A percentile compares a stretch with the other conserved stretches of the same genome.
Evolutionary conservation across 805 yeast species (phyloP).

Genomic region (Kuraishia molischiana): DNA sequence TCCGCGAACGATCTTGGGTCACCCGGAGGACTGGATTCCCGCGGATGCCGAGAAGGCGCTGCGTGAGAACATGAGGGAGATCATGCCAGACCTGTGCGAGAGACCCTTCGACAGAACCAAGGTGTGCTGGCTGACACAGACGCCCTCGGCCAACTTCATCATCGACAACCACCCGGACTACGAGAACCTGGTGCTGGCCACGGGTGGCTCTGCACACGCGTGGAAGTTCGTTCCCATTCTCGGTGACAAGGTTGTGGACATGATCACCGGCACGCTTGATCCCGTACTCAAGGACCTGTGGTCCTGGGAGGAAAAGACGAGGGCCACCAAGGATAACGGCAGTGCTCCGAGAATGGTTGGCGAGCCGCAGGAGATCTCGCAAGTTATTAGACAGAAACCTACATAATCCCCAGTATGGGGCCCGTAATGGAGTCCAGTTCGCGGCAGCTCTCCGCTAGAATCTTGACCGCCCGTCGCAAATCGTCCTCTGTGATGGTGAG

Average conservation of each 20-base stretch:
- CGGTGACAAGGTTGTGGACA: constrained; percentile 16
- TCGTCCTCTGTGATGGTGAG: constrained; percentile 12
- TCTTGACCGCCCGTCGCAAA: constrained; percentile 12
- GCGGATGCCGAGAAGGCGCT: constrained; percentile 13
- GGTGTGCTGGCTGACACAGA: constrained; percentile 17
- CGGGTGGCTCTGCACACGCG: constrained; percentile 18
- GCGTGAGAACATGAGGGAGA: constrained; percentile 12
- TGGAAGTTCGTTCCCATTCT: constrained; percentile 17
- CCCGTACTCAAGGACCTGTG: constrained; percentile 10
- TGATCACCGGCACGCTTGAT: constrained; percentile 10
- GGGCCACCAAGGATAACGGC: constrained; percentile 8
- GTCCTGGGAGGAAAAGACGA: constrained; percentile 13
- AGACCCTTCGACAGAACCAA: constrained; percentile 17
- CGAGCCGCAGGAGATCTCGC: constrained; percentile 11
- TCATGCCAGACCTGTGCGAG: constrained; percentile 11
- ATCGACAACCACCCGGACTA: constrained; percentile 14
- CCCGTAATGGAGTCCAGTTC: constrained; percentile 2
- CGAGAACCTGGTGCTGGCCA: constrained; percentile 13
- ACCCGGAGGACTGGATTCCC: constrained; percentile 17
- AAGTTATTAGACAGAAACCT: constrained; percentile 3
- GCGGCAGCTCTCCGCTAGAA: constrained; percentile 12
- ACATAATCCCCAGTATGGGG: not conserved
- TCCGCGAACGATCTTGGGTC: constrained; percentile 12
- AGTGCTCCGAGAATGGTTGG: constrained; percentile 18
- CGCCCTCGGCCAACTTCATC: constrained; percentile 13